Base-by-base conservation (phyloP, 768 basidiomycete genomes). In the Tephrocybe sp. region DNA sequence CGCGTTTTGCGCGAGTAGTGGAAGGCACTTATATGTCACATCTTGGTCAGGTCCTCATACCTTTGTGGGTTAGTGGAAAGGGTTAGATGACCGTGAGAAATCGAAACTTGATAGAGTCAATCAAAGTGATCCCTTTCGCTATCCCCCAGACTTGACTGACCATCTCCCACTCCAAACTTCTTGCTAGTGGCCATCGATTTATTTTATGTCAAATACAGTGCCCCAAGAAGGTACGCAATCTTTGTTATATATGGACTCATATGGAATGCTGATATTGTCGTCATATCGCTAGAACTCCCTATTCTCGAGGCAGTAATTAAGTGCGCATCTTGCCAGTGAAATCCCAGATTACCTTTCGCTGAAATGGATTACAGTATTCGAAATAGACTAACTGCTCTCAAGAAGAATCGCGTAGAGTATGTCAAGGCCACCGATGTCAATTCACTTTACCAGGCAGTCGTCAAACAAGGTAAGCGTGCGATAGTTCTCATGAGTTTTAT, bases 291-390 rank as follows among this genome's bases (percentile, higher is more conserved):
- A 86, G 96, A 98, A 75, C 77, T 94, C 56, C 86, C 91, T 53
- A 92, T 98, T 68, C 86, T 98, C 63, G 96, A 98, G 78, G 80
- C 89, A 25, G 83, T 98, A 59, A 93, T 97, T 71, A 89, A 90
- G 93, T 93, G 59, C 45, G 73, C 65, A 30, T n/a, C 48, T 47
- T 56, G 43, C 44, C 30, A 45, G n/a, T 58, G 59, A 24, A 65
- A 30, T 50, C 50, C 18, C 23, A 25, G 48, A 28, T 28, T 54
- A 62, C n/a, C 34, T 23, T 45, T 30, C 60, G 58, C 26, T 51
- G 12, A 55, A 47, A 55, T 54, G 23, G 53, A 59, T 48, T 55
- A 15, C 67, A 96, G 92, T 70, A 94, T 98, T 68, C 85, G 96
- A 51, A 96, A 97, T 70, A 84, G 96, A 56, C 83, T 99, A 42